A percentile compares a stretch with the other conserved stretches of the same genome.
Conservation (phyloP, 2,329 filamentous ascomycete genomes). For the Exophiala aquamarina region DNA sequence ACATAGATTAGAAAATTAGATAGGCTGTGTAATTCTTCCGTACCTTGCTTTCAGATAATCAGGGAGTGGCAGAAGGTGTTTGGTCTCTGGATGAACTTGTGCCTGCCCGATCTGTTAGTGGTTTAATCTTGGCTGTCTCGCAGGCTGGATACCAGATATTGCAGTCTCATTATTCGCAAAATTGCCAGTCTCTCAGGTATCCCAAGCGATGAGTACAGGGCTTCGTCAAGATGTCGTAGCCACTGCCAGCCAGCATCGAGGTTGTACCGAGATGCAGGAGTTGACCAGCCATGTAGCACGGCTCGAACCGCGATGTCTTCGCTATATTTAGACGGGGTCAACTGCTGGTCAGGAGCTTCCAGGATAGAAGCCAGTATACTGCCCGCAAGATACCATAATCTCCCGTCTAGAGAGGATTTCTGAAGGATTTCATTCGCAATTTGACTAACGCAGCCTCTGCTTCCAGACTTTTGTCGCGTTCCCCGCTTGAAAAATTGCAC, state of each 20-base stretch:
- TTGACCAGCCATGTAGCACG: slow-evolving; percentile 6
- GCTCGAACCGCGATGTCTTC: slow-evolving; percentile 10
- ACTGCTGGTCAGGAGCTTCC: not conserved
- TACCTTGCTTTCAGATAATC: not conserved
- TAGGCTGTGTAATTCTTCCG: not conserved
- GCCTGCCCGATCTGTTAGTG: too few species aligned
- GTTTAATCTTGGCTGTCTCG: too few species aligned
- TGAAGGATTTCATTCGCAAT: slow-evolving; percentile 7
- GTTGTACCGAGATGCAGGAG: not conserved
- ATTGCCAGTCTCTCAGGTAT: slow-evolving; percentile 4
- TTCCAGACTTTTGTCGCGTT: too few species aligned
- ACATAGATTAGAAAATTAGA: not conserved
- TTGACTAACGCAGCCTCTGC: too few species aligned
- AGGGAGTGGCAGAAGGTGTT: not conserved
- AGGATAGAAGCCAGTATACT: slow-evolving; percentile 10
- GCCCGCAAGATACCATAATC: slow-evolving; percentile 16
- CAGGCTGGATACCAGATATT: not conserved
- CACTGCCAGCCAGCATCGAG: slow-evolving; percentile 9
- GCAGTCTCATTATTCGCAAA: slow-evolving; percentile 4
- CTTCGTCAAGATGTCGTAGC: slow-evolving; percentile 7
- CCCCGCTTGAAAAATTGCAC: too few species aligned
- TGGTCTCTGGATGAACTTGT: not conserved
- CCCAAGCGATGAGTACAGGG: slow-evolving; percentile 3
- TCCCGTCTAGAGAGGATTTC: slow-evolving; percentile 6
- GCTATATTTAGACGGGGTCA: slow-evolving; percentile 4